Evolutionary conservation across 2,329 filamentous ascomycete species (phyloP).

Genomic region (Fusarium annulatum): DNA sequence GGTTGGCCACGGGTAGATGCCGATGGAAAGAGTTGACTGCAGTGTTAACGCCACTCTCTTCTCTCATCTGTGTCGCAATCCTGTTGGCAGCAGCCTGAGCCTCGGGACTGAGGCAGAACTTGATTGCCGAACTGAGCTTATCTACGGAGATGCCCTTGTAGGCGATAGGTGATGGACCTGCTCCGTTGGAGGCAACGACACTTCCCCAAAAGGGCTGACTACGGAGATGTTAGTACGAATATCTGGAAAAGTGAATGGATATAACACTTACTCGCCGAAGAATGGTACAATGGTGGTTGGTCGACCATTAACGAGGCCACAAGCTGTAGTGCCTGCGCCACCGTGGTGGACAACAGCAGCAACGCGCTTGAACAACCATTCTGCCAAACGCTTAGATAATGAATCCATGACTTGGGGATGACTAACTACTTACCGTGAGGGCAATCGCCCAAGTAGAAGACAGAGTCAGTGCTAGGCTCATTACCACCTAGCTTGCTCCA

Average conservation of each 20-base stretch:
- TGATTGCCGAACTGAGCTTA: constrained; percentile 34
- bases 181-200: constrained; percentile 16
- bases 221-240: fast-evolving
- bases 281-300: not conserved
- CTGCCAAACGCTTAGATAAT: fast-evolving
- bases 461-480: not conserved
- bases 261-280: not conserved
- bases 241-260: fast-evolving
- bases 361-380: constrained; percentile 9
- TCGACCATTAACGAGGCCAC: not conserved
- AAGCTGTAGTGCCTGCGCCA: not conserved
- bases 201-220: constrained; percentile 32
- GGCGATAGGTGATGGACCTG: constrained; percentile 6
- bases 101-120: constrained; percentile 21
- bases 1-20: not conserved
- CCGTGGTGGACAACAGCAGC: not conserved
- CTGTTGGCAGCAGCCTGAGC: constrained; percentile 7
- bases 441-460: constrained; percentile 2
- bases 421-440: not conserved
- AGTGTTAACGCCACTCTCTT: not conserved
- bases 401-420: fast-evolving
- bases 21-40: constrained; percentile 9
- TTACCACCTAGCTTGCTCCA: constrained; percentile 63
- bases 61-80: constrained; percentile 2
- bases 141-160: constrained; percentile 23